phyloP scores from a whole-genome alignment of 1,139 yeast species.

The Hyphopichia buzzinii region DNA sequence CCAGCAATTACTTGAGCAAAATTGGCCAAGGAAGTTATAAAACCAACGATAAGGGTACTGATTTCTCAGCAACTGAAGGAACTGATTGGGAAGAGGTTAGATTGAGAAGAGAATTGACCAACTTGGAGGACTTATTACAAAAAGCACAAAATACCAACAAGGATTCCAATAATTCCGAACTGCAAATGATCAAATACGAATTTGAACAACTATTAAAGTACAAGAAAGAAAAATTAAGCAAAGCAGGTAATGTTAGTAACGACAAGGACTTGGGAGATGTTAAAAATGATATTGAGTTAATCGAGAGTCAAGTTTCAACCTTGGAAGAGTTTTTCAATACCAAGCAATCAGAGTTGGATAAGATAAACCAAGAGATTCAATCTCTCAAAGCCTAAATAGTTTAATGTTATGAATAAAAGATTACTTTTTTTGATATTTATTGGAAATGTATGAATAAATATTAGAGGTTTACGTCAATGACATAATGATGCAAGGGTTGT shows the following conservation, averaged over 20 bases:
- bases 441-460: not conserved
- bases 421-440: too few species aligned
- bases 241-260: slow-evolving; percentile 8
- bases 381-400: slow-evolving; percentile 12
- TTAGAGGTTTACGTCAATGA: not conserved
- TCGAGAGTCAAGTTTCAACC: slow-evolving; percentile 62
- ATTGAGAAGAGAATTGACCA: slow-evolving; percentile 72
- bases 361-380: slow-evolving; percentile 44
- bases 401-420: too few species aligned
- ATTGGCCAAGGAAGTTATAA: slow-evolving; percentile 51
- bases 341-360: slow-evolving; percentile 51
- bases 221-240: slow-evolving; percentile 44
- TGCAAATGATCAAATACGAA: slow-evolving; percentile 57
- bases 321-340: slow-evolving; percentile 54
- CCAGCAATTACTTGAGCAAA: slow-evolving; percentile 38
- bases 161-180: slow-evolving; percentile 8
- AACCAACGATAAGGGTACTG: slow-evolving; percentile 61
- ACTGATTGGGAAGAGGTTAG: slow-evolving; percentile 89
- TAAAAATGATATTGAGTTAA: slow-evolving; percentile 58
- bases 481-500: too few species aligned
- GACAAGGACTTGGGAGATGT: slow-evolving; percentile 39
- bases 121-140: slow-evolving; percentile 62
- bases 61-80: slow-evolving; percentile 68
- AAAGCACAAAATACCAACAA: slow-evolving; percentile 49
- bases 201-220: slow-evolving; percentile 77